Conservation (phyloP, 2,329 filamentous ascomycete species). For the Clonostachys rhizophaga region DNA sequence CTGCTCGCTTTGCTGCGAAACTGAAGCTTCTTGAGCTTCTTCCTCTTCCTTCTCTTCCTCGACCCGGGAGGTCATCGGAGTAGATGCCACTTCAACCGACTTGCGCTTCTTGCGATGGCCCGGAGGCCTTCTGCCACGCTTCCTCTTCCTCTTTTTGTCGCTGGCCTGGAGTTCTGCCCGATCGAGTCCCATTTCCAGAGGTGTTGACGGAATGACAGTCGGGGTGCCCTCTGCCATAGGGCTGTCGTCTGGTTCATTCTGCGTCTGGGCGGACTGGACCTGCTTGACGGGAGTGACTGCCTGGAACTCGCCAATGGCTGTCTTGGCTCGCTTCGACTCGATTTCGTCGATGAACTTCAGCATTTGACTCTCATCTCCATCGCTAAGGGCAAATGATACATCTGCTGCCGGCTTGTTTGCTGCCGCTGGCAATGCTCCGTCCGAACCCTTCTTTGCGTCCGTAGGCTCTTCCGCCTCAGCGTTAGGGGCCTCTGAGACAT, state of each 20-base stretch:
- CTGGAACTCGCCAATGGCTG: too few relatives aligned
- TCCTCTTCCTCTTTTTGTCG: slow-evolving; percentile 21
- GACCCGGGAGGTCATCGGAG: too few relatives aligned
- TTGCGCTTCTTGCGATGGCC: slow-evolving; percentile 20
- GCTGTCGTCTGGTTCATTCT: background rate
- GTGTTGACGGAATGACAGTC: background rate
- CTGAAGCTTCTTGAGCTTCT: background rate
- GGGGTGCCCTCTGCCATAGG: background rate
- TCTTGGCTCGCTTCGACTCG: slow-evolving; percentile 20
- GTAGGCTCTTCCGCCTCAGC: slow-evolving; percentile 42
- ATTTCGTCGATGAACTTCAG: slow-evolving; percentile 43
- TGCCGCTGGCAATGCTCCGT: slow-evolving; percentile 7
- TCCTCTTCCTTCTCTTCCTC: too few relatives aligned
- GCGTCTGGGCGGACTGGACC: too few relatives aligned
- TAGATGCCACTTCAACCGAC: slow-evolving; percentile 6
- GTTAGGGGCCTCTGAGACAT: slow-evolving; percentile 27
- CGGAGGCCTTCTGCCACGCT: slow-evolving; percentile 3
- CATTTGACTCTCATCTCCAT: slow-evolving; percentile 41
- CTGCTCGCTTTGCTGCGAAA: background rate
- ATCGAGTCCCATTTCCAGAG: background rate
- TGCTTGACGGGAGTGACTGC: too few relatives aligned
- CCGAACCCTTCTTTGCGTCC: slow-evolving; percentile 41
- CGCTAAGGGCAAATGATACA: slow-evolving; percentile 33
- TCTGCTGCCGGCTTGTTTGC: slow-evolving; percentile 8
- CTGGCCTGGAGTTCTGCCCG: background rate